Base-by-base conservation (phyloP, 768 basidiomycete genomes). In the Pleurotus platypus region DNA sequence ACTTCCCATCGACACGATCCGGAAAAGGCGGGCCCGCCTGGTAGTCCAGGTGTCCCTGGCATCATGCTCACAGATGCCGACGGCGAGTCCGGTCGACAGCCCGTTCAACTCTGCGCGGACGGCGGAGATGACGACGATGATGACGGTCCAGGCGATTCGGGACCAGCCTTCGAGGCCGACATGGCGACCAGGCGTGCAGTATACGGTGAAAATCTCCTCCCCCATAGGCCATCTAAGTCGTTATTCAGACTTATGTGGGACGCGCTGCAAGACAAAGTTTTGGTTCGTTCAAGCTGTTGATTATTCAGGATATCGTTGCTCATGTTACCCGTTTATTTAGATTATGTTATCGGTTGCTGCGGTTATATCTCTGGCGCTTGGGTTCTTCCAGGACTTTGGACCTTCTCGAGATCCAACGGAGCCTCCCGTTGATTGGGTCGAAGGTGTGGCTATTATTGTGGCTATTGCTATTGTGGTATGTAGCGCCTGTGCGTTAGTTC, bases 401-500 rank as follows among this genome's bases (percentile, higher is more conserved):
- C 75, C 84, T 0, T 80, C 81, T 4, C 76, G 84, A 7, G 60
- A 72, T 1, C 75, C 73, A 38, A 82, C 77, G 43, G 78, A 88
- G 45, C 87, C 94, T 1, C 85, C 86, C 15, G 92, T 98, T 13
- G 94, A 98, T 64, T 98, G 96, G 96, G 94, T 99, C 0, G 96
- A 98, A 75, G 96, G 88, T 55, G 90, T 92, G 9, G 85, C 90
- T 0, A 91, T 91, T 58, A 81, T 91, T 66, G 78, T 89, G 40
- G 90, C 90, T 0, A 82, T 91, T 38, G 63, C 79, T 39, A 90
- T 92, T 43, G 89, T 92, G 22, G 89, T 88, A 72, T 57, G 84
- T 74, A 8, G 30, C 11, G 30, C 8, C 30, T 11, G 30, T 35
- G 30, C 30, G 30, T 35, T 35, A 11, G 30, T 35, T 35, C 30